These are phyloP conservation scores for Leccinum fibrillosum DNA, from an alignment of 768 basidiomycete genomes.

Conservation along the genomic window DNA sequence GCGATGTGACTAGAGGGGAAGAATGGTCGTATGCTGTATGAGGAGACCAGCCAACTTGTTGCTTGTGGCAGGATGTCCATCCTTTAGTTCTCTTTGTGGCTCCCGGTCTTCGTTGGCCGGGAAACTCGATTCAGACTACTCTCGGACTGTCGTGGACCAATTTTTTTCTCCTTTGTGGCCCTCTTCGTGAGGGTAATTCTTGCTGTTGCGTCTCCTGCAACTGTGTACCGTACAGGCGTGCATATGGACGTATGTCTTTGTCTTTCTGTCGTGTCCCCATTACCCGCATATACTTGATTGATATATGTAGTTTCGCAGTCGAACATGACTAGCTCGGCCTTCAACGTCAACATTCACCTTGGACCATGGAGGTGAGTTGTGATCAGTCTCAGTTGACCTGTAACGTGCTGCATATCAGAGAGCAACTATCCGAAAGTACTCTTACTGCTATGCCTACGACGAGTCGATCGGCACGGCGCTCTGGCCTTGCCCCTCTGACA, in stretches of 20 bases:
- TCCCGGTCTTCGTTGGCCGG: slow-evolving; percentile 7
- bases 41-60: slow-evolving; percentile 10
- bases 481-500: slow-evolving; percentile 23
- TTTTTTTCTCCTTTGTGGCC: neutral
- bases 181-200: slow-evolving; percentile 15
- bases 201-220: neutral
- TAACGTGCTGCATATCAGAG: slow-evolving; percentile 24
- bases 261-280: neutral
- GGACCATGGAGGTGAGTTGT: too few species aligned
- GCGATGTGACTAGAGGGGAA: neutral
- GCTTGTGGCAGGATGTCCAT: slow-evolving; percentile 1
- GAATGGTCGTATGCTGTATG: slow-evolving; percentile 6
- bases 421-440: slow-evolving; percentile 36
- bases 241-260: neutral
- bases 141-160: slow-evolving; percentile 20
- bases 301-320: neutral
- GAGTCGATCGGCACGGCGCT: slow-evolving; percentile 44
- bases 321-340: neutral
- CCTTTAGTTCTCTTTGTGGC: slow-evolving; percentile 32
- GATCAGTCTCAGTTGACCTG: too few species aligned
- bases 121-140: slow-evolving; percentile 38
- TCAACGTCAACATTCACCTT: neutral
- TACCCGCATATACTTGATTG: too few species aligned
- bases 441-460: slow-evolving; percentile 53
- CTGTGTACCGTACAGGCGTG: neutral